Evolutionary conservation across 2,329 filamentous ascomycete species (phyloP), one percentile per base, ranked within the genome.

Genomic region (Nakataea oryzae): DNA sequence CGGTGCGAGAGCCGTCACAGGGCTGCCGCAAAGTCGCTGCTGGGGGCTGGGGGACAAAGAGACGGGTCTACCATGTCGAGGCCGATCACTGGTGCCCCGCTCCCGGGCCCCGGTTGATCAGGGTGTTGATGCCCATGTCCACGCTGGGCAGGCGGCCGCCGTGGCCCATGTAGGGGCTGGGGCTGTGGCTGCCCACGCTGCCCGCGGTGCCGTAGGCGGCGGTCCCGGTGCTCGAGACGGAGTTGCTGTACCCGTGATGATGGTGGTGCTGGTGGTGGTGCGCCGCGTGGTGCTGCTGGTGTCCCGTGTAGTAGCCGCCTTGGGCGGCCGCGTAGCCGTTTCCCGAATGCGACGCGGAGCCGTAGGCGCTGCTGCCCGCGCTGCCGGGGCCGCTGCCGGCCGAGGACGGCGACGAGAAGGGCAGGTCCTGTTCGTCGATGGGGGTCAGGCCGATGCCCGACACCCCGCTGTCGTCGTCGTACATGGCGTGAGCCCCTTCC

Each of bases 381-480:
- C 67, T 69, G 61, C 67, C 69, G 63, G 68, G 69, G 67, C 57
- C 67, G 67, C 64, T 70, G 66, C 62, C 67, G 70, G 60, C 70
- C 66, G 65, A 69, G 65, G 67, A 60, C 70, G 76, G 73, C 58
- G 75, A 74, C 63, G 77, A 77, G 66, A 77, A 75, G 60, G 74
- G 72, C 64, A 73, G 75, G 34, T 84, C 81, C 70, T 84, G 73
- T 70, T 85, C 83, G 74, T 85, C 82, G 75, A 82, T 78, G 70
- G 80, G 80, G 65, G 80, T 83, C 72, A 84, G 76, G 73, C 76
- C 81, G 74, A 81, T 81, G 73, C 79, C 81, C 71, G 82, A 86
- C 76, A 89, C 83, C 70, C 85, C 87, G 76, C 85, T 88, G 76
- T 91, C 88, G 77, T 89, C 87, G 76, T 84, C 82, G 79, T 83